phyloP scores from a whole-genome alignment of 2,329 filamentous ascomycete species.

The Verticillium zaregamsianum region DNA sequence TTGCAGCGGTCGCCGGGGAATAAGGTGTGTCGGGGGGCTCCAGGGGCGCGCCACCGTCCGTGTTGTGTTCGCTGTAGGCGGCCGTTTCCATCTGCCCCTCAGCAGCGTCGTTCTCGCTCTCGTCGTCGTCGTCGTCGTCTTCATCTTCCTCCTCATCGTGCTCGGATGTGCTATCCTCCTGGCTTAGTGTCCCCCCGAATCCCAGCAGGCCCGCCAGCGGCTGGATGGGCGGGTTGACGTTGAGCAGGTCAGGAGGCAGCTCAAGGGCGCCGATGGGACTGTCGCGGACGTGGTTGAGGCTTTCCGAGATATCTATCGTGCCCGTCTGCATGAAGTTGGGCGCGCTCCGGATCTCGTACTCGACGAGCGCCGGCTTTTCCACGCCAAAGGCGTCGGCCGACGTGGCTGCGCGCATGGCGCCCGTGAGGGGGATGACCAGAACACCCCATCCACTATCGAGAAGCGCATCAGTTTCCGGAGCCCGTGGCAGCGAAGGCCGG shows the following conservation, averaged over 20 bases:
- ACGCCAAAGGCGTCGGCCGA: slow-evolving; percentile 3
- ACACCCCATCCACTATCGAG: slow-evolving; percentile 44
- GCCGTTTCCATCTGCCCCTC: slow-evolving; percentile 13
- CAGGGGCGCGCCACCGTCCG: slow-evolving; percentile 6
- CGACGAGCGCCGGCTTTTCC: slow-evolving; percentile 5
- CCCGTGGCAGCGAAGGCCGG: background rate
- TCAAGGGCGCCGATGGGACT: slow-evolving; percentile 4
- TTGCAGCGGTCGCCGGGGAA: background rate
- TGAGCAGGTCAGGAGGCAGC: background rate
- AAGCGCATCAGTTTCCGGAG: background rate
- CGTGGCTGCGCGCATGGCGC: slow-evolving; percentile 32
- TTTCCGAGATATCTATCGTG: slow-evolving; percentile 8
- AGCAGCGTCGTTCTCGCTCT: slow-evolving; percentile 7
- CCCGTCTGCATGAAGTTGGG: background rate
- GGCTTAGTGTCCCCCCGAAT: background rate
- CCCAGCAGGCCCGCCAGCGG: background rate
- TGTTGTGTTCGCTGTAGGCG: slow-evolving; percentile 14
- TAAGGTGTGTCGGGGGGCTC: background rate
- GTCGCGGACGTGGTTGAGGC: slow-evolving; percentile 8
- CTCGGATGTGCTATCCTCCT: background rate
- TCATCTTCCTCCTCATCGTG: slow-evolving; percentile 14
- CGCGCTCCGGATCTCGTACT: background rate
- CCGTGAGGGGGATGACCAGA: slow-evolving; percentile 37
- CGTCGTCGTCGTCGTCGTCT: slow-evolving; percentile 11
- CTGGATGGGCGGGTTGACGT: background rate